phyloP scores from a whole-genome alignment of 768 basidiomycete genomes.

The Postia placenta region DNA sequence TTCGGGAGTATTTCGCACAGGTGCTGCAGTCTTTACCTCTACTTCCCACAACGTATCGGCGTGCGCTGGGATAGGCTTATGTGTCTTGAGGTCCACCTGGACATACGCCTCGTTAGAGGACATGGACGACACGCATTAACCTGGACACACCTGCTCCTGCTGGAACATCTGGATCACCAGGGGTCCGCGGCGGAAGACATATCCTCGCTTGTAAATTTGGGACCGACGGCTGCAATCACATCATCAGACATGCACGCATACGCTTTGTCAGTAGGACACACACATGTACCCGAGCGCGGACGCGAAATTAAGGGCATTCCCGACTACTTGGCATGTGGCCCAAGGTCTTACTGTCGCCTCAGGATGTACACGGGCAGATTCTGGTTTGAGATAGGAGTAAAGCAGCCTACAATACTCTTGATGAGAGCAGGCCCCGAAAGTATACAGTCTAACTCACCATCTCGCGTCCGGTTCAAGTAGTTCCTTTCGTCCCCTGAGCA shows the following conservation, averaged over 20 bases:
- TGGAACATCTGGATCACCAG: constrained; percentile 80
- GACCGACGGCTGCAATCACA: constrained; percentile 45
- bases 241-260: not conserved
- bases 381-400: constrained; percentile 78
- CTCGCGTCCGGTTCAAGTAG: constrained; percentile 53
- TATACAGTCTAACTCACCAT: constrained; percentile 41
- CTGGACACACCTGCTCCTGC: constrained; percentile 61
- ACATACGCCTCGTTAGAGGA: not conserved
- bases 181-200: constrained; percentile 63
- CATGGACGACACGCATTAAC: not conserved
- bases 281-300: constrained; percentile 74
- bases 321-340: constrained; percentile 72
- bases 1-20: constrained; percentile 72
- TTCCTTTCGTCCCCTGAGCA: constrained; percentile 73
- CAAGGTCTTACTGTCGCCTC: constrained; percentile 86
- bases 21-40: constrained; percentile 78
- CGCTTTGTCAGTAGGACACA: constrained; percentile 16
- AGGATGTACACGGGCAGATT: constrained; percentile 76
- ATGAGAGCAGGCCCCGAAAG: not conserved
- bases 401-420: constrained; percentile 46
- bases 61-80: constrained; percentile 71
- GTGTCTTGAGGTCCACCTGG: constrained; percentile 71
- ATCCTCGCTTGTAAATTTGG: constrained; percentile 79
- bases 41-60: constrained; percentile 83
- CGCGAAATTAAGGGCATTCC: constrained; percentile 77